Conservation (phyloP, 148 eudicot species). For the Fagopyrum homotropicum region DNA sequence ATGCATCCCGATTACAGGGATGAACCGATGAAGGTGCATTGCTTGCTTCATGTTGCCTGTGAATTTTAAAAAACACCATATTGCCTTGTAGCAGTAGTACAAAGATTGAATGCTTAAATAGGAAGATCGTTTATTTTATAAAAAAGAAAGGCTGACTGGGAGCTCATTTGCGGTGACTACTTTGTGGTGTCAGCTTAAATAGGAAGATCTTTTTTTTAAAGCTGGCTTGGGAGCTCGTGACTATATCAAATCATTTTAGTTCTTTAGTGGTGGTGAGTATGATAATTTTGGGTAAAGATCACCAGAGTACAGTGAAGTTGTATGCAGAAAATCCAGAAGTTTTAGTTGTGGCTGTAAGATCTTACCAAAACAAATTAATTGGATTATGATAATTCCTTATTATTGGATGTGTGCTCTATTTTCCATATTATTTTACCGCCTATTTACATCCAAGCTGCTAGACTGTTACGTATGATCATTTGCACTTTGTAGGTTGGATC, state of each 20-base stretch:
- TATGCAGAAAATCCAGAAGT: background rate
- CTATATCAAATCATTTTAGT: background rate
- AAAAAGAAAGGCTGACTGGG: background rate
- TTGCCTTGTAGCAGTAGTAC: background rate
- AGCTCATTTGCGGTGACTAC: background rate
- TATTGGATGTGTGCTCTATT: background rate
- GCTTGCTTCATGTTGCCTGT: background rate
- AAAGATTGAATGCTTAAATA: background rate
- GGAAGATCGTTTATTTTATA: background rate
- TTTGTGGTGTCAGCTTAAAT: background rate
- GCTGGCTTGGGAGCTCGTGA: background rate
- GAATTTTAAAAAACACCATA: no score
- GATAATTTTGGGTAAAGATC: background rate
- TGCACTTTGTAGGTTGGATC: slow-evolving; percentile 62
- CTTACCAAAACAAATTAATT: no score
- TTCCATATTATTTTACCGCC: background rate
- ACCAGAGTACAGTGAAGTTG: background rate
- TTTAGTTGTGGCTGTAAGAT: background rate
- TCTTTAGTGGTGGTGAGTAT: background rate
- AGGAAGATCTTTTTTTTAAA: no score
- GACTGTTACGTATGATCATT: background rate
- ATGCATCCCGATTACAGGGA: background rate
- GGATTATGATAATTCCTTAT: background rate
- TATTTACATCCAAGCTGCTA: background rate
- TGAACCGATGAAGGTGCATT: background rate